These are phyloP conservation scores for Jamesozyma lodderae DNA, from an alignment of 805 yeast genomes.

Conservation along the genomic window DNA sequence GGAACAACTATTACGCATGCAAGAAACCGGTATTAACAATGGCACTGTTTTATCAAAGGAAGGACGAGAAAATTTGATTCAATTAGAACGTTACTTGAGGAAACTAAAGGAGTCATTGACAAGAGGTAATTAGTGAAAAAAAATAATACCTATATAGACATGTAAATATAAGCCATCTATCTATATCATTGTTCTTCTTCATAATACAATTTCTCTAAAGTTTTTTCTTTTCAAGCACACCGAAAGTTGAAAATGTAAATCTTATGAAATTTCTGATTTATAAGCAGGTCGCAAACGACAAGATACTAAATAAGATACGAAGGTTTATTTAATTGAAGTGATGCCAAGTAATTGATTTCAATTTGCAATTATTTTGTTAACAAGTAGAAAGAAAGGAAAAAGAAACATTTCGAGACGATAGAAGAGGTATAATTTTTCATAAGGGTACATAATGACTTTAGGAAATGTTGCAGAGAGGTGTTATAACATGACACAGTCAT, in stretches of 20 bases:
- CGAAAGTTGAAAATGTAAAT: too few species aligned
- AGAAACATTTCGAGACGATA: too few species aligned
- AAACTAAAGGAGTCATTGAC: slow-evolving; percentile 5
- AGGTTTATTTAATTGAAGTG: too few species aligned
- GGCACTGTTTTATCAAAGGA: slow-evolving; percentile 25
- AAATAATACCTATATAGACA: slow-evolving; percentile 7
- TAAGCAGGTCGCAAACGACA: too few species aligned
- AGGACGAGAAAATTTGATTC: slow-evolving; percentile 13
- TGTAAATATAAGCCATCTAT: not conserved
- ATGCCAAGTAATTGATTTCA: too few species aligned
- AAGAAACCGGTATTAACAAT: not conserved
- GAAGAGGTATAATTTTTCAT: not conserved
- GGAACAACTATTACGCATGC: not conserved
- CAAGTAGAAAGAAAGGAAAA: too few species aligned
- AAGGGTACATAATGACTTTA: slow-evolving; percentile 4
- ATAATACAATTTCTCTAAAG: not conserved
- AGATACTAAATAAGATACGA: too few species aligned
- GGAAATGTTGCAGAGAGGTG: slow-evolving; percentile 20
- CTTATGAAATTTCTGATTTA: too few species aligned
- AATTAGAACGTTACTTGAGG: slow-evolving; percentile 17
- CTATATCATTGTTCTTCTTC: not conserved
- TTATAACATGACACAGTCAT: slow-evolving; percentile 20
- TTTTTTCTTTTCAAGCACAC: too few species aligned
- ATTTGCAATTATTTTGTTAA: too few species aligned
- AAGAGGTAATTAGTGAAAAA: slow-evolving; percentile 5